Evolutionary conservation across 208 protist genomes (phyloP).

Genomic region (Spongospora subterranea): DNA sequence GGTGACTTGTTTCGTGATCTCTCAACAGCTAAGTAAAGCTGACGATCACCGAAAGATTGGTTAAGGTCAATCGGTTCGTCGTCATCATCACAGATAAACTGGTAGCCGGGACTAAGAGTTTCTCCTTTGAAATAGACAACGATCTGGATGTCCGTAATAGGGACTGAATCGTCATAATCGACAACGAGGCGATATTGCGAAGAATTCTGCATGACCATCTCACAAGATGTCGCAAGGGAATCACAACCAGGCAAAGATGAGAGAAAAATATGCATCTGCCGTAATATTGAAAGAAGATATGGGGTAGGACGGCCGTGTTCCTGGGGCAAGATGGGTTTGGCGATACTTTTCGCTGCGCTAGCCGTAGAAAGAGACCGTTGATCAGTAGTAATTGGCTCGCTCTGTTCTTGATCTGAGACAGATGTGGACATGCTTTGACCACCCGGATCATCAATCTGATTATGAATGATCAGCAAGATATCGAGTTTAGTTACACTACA

Average conservation of each 20-base stretch:
- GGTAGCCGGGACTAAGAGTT: background rate
- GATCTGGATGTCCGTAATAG: background rate
- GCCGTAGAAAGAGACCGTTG: background rate
- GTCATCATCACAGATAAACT: background rate
- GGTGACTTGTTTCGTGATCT: background rate
- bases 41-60: background rate
- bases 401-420: background rate
- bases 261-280: background rate
- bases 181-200: background rate
- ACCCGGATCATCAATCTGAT: background rate
- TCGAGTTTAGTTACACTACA: too few relatives aligned
- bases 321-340: background rate
- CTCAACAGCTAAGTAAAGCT: constrained; percentile 29
- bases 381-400: background rate
- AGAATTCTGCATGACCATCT: constrained; percentile 39
- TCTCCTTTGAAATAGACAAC: constrained; percentile 23
- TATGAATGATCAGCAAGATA: too few relatives aligned
- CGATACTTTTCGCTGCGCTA: background rate
- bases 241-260: background rate
- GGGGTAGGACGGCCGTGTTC: background rate
- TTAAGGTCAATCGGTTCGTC: constrained; percentile 5
- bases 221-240: background rate
- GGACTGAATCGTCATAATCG: background rate
- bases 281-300: background rate
- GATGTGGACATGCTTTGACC: background rate